Evolutionary conservation across 1,284 basidiomycete species (phyloP).

Genomic region (Boletellus deceptivus): DNA sequence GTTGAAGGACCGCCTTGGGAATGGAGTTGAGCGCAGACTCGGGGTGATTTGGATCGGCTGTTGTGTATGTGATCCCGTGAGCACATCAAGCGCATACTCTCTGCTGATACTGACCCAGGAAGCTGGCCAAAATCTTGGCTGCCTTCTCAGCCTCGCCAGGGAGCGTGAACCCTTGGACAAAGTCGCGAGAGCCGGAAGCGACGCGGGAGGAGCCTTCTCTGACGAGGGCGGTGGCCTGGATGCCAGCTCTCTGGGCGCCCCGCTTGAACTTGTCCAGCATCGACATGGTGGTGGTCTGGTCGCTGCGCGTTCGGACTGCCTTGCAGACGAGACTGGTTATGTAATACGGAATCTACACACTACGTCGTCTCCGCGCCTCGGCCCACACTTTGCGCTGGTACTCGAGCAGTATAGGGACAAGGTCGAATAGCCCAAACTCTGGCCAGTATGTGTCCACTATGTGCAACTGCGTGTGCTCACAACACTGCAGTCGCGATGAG

Average conservation of each 20-base stretch:
- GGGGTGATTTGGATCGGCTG: slow-evolving; percentile 87
- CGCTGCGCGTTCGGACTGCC: too few relatives aligned
- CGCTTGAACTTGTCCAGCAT: slow-evolving; percentile 79
- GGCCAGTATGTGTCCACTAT: slow-evolving; percentile 94
- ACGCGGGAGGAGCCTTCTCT: slow-evolving; percentile 64
- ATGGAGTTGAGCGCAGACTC: slow-evolving; percentile 93
- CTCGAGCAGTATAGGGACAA: slow-evolving; percentile 81
- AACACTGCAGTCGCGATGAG: slow-evolving; percentile 48
- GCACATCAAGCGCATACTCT: neutral
- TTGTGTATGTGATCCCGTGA: neutral
- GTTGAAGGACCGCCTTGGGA: slow-evolving; percentile 89
- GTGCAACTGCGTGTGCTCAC: slow-evolving; percentile 85
- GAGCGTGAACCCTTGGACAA: slow-evolving; percentile 81
- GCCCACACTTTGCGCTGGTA: slow-evolving; percentile 80
- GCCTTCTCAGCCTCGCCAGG: slow-evolving; percentile 90
- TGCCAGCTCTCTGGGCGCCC: slow-evolving; percentile 78
- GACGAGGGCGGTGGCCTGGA: slow-evolving; percentile 75
- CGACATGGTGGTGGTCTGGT: slow-evolving; percentile 44
- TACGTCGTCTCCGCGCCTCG: neutral
- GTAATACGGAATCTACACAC: slow-evolving; percentile 14
- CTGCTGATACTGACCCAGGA: slow-evolving; percentile 65
- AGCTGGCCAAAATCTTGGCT: slow-evolving; percentile 85
- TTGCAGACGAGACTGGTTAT: slow-evolving; percentile 2
- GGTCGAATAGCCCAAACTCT: slow-evolving; percentile 86
- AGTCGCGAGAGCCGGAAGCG: slow-evolving; percentile 68